These are phyloP conservation scores for Epichloe elymi DNA, from an alignment of 2,329 filamentous ascomycete genomes.

Conservation along the genomic window DNA sequence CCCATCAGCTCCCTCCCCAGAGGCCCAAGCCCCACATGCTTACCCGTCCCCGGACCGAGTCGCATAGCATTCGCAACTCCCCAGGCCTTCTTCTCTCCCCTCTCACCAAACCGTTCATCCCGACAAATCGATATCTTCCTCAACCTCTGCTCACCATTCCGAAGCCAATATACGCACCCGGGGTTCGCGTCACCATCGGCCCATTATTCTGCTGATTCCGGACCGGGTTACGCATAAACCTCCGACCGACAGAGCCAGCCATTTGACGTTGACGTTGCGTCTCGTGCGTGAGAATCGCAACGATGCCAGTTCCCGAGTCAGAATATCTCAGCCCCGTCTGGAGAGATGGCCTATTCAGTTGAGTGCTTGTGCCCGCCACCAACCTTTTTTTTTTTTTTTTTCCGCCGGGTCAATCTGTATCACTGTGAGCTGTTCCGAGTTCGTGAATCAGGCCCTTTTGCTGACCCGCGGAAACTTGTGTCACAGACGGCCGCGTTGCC, in stretches of 20 bases:
- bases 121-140: too few relatives aligned
- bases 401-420: too few relatives aligned
- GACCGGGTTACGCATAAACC: too few relatives aligned
- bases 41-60: background rate
- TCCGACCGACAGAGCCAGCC: too few relatives aligned
- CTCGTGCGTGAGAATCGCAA: background rate
- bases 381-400: background rate
- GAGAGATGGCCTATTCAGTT: conserved; percentile 79
- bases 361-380: background rate
- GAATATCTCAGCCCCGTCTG: conserved; percentile 74
- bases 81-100: too few relatives aligned
- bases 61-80: background rate
- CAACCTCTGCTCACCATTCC: too few relatives aligned
- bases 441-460: background rate
- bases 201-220: too few relatives aligned
- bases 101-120: too few relatives aligned
- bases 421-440: too few relatives aligned
- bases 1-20: background rate
- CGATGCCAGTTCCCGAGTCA: conserved; percentile 57
- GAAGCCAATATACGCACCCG: too few relatives aligned
- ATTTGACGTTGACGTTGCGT: too few relatives aligned
- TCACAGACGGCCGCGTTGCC: conserved; percentile 66
- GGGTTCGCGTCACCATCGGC: too few relatives aligned
- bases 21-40: background rate
- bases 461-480: background rate